Conservation (phyloP, 805 yeast species). For the Candida anglica region DNA sequence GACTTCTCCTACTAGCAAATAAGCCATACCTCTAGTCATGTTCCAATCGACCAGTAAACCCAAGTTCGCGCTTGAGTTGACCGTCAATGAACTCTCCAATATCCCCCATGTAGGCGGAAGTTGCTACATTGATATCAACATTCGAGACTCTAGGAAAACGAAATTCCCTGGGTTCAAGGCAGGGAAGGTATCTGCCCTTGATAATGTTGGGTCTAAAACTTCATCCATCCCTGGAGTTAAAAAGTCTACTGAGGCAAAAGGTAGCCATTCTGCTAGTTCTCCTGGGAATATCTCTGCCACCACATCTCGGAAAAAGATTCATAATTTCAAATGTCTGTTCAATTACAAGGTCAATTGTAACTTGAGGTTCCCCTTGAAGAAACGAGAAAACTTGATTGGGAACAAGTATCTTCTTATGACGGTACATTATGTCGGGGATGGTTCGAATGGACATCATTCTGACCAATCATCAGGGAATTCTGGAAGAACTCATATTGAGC, state of each 20-base stretch:
- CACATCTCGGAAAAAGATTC: constrained; percentile 28
- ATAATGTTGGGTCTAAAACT: not conserved
- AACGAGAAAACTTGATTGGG: constrained; percentile 33
- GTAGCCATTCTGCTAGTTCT: not conserved
- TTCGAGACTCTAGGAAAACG: constrained; percentile 45
- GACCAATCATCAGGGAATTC: constrained; percentile 4
- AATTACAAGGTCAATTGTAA: constrained; percentile 30
- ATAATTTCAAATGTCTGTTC: constrained; percentile 37
- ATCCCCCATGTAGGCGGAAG: constrained; percentile 76
- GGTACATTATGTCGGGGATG: constrained; percentile 31
- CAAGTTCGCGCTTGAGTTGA: constrained; percentile 56
- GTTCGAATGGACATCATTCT: constrained; percentile 9
- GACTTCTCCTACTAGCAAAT: too few relatives aligned
- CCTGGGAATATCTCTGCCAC: constrained; percentile 22
- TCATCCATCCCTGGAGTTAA: not conserved
- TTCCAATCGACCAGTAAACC: constrained; percentile 38
- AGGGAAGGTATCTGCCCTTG: not conserved
- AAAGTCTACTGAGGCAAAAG: not conserved
- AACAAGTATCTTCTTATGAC: constrained; percentile 40
- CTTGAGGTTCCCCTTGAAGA: constrained; percentile 38
- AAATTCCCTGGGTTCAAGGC: not conserved
- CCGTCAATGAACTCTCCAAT: constrained; percentile 70
- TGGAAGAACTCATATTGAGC: constrained; percentile 20
- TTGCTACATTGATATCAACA: constrained; percentile 61
- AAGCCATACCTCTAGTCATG: too few relatives aligned